A percentile compares a stretch with the other conserved stretches of the same genome.
phyloP scores from a whole-genome alignment of 495 filamentous ascomycete genomes.

The Penicillium soppii region DNA sequence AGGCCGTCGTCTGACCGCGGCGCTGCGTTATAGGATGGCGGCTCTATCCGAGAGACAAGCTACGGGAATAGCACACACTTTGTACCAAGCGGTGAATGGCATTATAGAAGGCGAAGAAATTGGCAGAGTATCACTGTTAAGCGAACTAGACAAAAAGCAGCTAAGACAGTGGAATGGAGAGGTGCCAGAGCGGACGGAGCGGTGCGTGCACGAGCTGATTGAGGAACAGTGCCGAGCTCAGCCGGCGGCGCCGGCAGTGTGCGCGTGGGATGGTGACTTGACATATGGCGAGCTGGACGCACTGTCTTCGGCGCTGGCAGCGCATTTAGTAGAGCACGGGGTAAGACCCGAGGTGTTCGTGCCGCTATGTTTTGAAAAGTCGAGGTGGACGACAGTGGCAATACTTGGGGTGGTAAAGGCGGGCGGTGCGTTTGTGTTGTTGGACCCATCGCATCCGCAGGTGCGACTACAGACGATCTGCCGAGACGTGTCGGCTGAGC shows the following conservation, averaged over 20 bases:
- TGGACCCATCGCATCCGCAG: background rate
- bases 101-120: too few relatives aligned
- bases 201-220: background rate
- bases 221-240: slow-evolving; percentile 10
- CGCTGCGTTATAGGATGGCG: too few relatives aligned
- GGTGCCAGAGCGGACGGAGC: background rate
- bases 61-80: too few relatives aligned
- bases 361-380: slow-evolving; percentile 44
- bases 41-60: too few relatives aligned
- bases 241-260: slow-evolving; percentile 10
- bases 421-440: background rate
- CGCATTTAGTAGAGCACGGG: slow-evolving; percentile 28
- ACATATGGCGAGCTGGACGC: slow-evolving; percentile 30
- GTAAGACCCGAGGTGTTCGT: slow-evolving; percentile 35
- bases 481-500: background rate
- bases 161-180: background rate
- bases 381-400: background rate
- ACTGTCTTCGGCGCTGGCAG: slow-evolving; percentile 37
- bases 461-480: background rate
- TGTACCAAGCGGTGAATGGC: too few relatives aligned
- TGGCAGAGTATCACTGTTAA: too few relatives aligned
- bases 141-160: too few relatives aligned
- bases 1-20: too few relatives aligned
- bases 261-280: slow-evolving; percentile 16
- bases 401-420: background rate